A percentile compares a stretch with the other conserved stretches of the same genome.
phyloP scores from a whole-genome alignment of 345 rosid species.

The Brassica cretica region DNA sequence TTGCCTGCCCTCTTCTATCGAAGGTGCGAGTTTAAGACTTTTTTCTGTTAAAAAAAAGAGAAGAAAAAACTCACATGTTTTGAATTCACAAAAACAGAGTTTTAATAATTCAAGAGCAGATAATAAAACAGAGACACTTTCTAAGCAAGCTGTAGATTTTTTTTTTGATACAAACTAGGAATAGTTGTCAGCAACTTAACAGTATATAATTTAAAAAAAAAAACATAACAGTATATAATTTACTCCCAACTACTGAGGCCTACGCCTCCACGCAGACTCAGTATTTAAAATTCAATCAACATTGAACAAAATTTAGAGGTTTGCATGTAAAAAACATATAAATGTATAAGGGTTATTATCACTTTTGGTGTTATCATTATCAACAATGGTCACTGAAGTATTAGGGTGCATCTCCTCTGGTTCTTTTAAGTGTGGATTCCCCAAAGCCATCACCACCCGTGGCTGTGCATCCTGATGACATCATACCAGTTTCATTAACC shows the following conservation, averaged over 20 bases:
- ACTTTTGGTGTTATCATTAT: conserved; percentile 62
- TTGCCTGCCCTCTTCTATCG: conserved; percentile 63
- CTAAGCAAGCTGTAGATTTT: not conserved
- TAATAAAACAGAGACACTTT: not conserved
- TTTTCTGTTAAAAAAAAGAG: conserved; percentile 51
- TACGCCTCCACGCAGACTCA: conserved; percentile 54
- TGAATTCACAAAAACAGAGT: not conserved
- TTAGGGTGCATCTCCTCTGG: conserved; percentile 66
- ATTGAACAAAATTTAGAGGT: conserved; percentile 23
- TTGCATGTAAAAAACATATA: conserved; percentile 27
- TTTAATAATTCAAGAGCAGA: not conserved
- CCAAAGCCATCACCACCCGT: conserved; percentile 64
- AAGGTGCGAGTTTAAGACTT: conserved; percentile 73
- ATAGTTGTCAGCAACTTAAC: not conserved
- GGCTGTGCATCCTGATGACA: conserved; percentile 82
- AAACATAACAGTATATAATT: not conserved
- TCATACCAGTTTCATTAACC: not conserved
- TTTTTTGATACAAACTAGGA: conserved; percentile 10
- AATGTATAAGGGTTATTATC: too few relatives aligned
- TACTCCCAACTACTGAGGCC: conserved; percentile 46
- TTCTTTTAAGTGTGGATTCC: conserved; percentile 85
- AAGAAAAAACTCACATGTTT: not conserved
- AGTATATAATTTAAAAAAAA: not conserved
- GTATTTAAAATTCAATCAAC: conserved; percentile 53
- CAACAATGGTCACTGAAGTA: conserved; percentile 71